These are phyloP conservation scores for Rhodofomes roseus DNA, from an alignment of 1,284 basidiomycete genomes.

Conservation along the genomic window DNA sequence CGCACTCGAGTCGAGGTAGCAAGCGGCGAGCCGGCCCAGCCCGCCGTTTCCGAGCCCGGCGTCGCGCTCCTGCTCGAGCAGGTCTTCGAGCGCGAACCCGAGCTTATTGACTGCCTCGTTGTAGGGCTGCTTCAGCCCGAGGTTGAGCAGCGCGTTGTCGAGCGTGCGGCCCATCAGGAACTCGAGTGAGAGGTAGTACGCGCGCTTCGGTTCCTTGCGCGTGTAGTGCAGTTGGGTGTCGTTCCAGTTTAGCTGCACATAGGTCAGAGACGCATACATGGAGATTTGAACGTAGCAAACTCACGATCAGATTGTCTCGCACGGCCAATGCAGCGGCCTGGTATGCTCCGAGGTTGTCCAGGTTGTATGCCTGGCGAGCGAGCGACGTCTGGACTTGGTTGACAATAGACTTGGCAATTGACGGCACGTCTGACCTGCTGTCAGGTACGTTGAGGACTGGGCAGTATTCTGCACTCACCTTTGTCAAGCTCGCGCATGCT, in stretches of 20 bases:
- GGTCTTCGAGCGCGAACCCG: conserved; percentile 84
- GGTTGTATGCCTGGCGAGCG: conserved; percentile 83
- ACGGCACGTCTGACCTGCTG: conserved; percentile 44
- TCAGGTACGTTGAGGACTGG: background rate
- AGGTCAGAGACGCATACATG: background rate
- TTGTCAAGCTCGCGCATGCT: conserved; percentile 56
- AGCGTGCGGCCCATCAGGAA: conserved; percentile 88
- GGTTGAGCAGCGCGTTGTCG: conserved; percentile 76
- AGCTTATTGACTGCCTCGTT: conserved; percentile 65
- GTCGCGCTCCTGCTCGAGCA: conserved; percentile 85
- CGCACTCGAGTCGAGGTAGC: conserved; percentile 85
- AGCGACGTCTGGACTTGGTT: conserved; percentile 85
- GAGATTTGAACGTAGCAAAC: conserved; percentile 15
- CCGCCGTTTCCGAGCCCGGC: conserved; percentile 88
- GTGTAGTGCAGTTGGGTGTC: conserved; percentile 69
- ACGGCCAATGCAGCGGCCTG: conserved; percentile 79
- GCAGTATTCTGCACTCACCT: conserved; percentile 37
- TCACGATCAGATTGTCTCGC: conserved; percentile 79
- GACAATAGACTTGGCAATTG: conserved; percentile 80
- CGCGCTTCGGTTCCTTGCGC: conserved; percentile 71
- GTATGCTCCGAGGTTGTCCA: conserved; percentile 80
- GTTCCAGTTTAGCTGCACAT: conserved; percentile 72
- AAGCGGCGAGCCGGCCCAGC: conserved; percentile 88
- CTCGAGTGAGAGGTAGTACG: conserved; percentile 90
- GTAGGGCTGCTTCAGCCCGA: conserved; percentile 78